phyloP scores from a whole-genome alignment of 1,284 basidiomycete genomes.

The Sphagnurus paluster region DNA sequence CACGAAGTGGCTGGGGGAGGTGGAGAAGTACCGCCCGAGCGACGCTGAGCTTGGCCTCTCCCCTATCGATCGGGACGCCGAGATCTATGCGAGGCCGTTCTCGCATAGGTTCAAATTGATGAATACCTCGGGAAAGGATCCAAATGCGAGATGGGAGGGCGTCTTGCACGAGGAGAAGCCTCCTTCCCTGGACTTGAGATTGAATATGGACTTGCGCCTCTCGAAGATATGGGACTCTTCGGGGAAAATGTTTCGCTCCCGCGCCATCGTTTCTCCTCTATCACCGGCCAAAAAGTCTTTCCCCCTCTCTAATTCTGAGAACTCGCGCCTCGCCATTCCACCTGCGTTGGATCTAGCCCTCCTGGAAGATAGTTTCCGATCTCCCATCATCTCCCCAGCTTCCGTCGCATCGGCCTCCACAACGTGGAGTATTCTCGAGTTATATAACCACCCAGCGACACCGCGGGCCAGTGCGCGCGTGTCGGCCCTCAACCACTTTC shows the following conservation, averaged over 20 bases:
- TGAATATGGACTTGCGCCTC: conserved; percentile 30
- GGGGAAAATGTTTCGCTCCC: conserved; percentile 22
- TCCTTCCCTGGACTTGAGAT: conserved; percentile 26
- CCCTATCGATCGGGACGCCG: conserved; percentile 17
- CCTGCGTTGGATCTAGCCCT: conserved; percentile 15
- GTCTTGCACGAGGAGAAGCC: conserved; percentile 18
- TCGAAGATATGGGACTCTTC: conserved; percentile 30
- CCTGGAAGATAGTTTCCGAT: conserved; percentile 9
- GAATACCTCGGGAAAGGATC: conserved; percentile 13
- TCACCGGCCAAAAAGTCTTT: conserved; percentile 13
- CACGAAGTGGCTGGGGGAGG: conserved; percentile 33
- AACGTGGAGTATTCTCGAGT: conserved; percentile 39
- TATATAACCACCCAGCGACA: conserved; percentile 35
- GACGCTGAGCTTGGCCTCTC: conserved; percentile 16
- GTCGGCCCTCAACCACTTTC: conserved; percentile 16
- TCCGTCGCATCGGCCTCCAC: conserved; percentile 34
- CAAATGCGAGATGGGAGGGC: conserved; percentile 16
- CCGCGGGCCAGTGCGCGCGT: conserved; percentile 23
- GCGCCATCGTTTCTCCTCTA: conserved; percentile 23
- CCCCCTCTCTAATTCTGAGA: conserved; percentile 15
- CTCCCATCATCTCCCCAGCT: conserved; percentile 24
- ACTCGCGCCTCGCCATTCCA: conserved; percentile 14
- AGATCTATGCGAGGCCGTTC: conserved; percentile 16
- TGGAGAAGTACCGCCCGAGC: conserved; percentile 24
- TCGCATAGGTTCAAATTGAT: conserved; percentile 17